Conservation (phyloP, 805 yeast genomes). For the Saturnispora saitoi region DNA sequence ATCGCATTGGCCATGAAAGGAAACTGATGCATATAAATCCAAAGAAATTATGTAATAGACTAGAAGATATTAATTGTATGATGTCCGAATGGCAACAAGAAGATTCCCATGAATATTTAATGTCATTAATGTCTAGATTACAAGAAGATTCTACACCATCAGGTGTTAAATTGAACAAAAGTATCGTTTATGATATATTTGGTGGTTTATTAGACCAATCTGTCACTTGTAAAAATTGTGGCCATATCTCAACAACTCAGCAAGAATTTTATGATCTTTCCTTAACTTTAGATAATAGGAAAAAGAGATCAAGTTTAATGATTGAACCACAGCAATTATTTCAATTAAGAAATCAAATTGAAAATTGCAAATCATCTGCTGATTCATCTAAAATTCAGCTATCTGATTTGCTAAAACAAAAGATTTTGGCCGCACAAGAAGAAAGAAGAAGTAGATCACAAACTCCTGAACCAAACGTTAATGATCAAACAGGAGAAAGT, state of each 20-base stretch:
- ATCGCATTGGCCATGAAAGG: constrained; percentile 43
- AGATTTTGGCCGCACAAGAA: constrained; percentile 23
- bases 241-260: constrained; percentile 73
- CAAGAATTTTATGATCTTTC: constrained; percentile 94
- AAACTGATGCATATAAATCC: constrained; percentile 58
- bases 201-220: constrained; percentile 84
- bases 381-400: constrained; percentile 19
- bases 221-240: constrained; percentile 76
- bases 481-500: constrained; percentile 4
- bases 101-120: constrained; percentile 94
- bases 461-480: constrained; percentile 15
- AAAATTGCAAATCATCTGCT: constrained; percentile 20
- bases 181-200: constrained; percentile 84
- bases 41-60: constrained; percentile 55
- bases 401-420: constrained; percentile 24
- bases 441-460: constrained; percentile 20
- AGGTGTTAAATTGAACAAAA: constrained; percentile 73
- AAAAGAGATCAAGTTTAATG: constrained; percentile 31
- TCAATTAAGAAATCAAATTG: constrained; percentile 23
- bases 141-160: constrained; percentile 92
- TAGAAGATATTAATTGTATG: constrained; percentile 86
- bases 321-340: constrained; percentile 23
- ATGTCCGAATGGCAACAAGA: constrained; percentile 98
- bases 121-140: constrained; percentile 79
- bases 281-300: constrained; percentile 56